Evolutionary conservation across 805 yeast genomes (phyloP).

Genomic region (Barnettozyma sucrosica): DNA sequence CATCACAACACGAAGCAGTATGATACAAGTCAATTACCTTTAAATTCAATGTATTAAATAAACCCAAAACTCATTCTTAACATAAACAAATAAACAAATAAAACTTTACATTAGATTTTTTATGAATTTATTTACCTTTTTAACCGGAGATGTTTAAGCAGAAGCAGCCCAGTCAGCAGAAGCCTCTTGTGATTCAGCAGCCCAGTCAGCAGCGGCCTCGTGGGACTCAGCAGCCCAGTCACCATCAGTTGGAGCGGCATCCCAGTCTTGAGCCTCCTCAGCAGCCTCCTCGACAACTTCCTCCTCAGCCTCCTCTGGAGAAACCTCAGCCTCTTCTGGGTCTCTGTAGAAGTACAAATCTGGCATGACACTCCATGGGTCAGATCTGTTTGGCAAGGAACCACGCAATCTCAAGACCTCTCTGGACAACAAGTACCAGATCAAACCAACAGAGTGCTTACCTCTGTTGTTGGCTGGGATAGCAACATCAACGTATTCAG

Average conservation of each 20-base stretch:
- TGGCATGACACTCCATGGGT: constrained; percentile 99
- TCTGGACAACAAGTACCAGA: constrained; percentile 99
- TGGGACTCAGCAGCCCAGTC: constrained; percentile 71
- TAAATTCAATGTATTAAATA: not conserved
- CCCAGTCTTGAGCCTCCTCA: constrained; percentile 68
- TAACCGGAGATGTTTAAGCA: constrained; percentile 11
- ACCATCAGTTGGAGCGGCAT: constrained; percentile 59
- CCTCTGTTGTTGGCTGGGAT: constrained; percentile 99
- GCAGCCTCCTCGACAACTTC: constrained; percentile 49
- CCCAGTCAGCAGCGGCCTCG: constrained; percentile 64
- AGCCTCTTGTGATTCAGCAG: constrained; percentile 35
- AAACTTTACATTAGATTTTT: constrained; percentile 25
- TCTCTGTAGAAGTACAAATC: constrained; percentile 99
- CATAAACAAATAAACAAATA: constrained; percentile 13
- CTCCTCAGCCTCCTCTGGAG: constrained; percentile 53
- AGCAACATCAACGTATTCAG: constrained; percentile 98
- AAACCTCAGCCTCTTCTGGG: constrained; percentile 96
- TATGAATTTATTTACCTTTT: constrained; percentile 23
- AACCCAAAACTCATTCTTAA: constrained; percentile 1
- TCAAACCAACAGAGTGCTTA: constrained; percentile 98
- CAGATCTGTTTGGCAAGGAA: constrained; percentile 89
- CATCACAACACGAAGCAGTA: too few relatives aligned
- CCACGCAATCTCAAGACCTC: constrained; percentile 99
- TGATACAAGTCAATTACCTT: not conserved
- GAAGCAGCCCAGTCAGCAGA: constrained; percentile 26